Percentiles rank a stretch among this genome's conserved stretches.
phyloP scores from a whole-genome alignment of 1,139 yeast species.

The Yamadazyma spencermartinsiae region DNA sequence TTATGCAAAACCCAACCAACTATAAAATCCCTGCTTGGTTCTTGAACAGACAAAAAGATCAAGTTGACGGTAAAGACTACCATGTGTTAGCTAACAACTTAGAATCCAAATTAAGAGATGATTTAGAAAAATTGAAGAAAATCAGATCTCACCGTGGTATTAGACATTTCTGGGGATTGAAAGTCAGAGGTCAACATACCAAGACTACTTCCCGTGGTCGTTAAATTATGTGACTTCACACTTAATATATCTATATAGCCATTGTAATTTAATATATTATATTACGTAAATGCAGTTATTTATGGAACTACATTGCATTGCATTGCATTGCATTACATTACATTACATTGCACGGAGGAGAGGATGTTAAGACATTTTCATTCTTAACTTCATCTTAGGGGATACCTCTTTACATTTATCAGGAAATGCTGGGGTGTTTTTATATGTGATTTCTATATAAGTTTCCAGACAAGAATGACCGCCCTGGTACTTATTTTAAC shows the following conservation, averaged over 20 bases:
- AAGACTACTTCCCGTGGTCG: conserved; percentile 98
- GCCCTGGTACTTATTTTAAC: too few species aligned
- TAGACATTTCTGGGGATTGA: conserved; percentile 99
- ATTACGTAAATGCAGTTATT: conserved; percentile 13
- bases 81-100: conserved; percentile 98
- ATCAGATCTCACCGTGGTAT: conserved; percentile 99
- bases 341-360: too few species aligned
- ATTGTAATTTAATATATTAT: conserved; percentile 22
- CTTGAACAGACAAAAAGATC: conserved; percentile 99
- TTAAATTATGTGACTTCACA: conserved; percentile 25
- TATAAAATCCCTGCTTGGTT: conserved; percentile 99
- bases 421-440: too few species aligned
- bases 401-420: too few species aligned
- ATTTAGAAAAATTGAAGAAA: conserved; percentile 99
- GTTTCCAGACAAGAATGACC: too few species aligned
- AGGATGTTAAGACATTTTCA: too few species aligned
- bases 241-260: conserved; percentile 10
- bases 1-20: conserved; percentile 99
- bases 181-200: conserved; percentile 99
- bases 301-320: too few species aligned
- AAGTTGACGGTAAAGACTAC: conserved; percentile 98
- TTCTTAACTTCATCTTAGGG: too few species aligned
- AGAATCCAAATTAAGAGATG: conserved; percentile 99
- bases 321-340: too few species aligned
- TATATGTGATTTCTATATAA: too few species aligned